phyloP scores from a whole-genome alignment of 345 rosid genomes.

The Hibiscus trionum region DNA sequence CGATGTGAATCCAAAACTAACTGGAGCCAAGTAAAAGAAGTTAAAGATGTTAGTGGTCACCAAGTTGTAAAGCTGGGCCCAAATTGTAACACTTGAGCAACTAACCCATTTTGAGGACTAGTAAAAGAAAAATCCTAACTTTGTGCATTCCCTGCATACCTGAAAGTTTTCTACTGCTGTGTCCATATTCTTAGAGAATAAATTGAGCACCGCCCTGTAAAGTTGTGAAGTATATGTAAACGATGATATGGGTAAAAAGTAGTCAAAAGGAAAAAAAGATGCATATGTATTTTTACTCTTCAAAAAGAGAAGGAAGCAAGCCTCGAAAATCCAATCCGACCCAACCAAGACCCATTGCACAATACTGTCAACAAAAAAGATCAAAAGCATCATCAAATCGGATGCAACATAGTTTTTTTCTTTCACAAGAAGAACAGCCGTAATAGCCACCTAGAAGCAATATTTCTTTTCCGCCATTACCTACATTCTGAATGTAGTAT shows the following conservation, averaged over 20 bases:
- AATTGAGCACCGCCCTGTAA: conserved; percentile 80
- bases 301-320: conserved; percentile 87
- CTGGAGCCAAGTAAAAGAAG: conserved; percentile 41
- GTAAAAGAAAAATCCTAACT: neutral
- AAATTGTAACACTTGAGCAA: neutral
- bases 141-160: conserved; percentile 28
- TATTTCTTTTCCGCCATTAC: neutral
- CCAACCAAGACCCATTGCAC: conserved; percentile 96
- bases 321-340: conserved; percentile 96
- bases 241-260: neutral
- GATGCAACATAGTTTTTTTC: neutral
- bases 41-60: conserved; percentile 23
- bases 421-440: neutral
- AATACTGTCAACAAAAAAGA: conserved; percentile 46
- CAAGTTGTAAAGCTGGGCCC: neutral
- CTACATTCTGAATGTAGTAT: neutral
- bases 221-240: conserved; percentile 12
- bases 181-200: conserved; percentile 81
- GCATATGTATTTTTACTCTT: conserved; percentile 56
- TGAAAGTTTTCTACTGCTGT: conserved; percentile 85
- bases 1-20: conserved; percentile 95
- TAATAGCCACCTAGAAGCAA: neutral
- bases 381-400: neutral
- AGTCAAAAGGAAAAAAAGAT: neutral
- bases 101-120: neutral